Evolutionary conservation across 768 basidiomycete genomes (phyloP), one percentile per base, ranked within the genome.

Genomic region (Boletellus sp.): DNA sequence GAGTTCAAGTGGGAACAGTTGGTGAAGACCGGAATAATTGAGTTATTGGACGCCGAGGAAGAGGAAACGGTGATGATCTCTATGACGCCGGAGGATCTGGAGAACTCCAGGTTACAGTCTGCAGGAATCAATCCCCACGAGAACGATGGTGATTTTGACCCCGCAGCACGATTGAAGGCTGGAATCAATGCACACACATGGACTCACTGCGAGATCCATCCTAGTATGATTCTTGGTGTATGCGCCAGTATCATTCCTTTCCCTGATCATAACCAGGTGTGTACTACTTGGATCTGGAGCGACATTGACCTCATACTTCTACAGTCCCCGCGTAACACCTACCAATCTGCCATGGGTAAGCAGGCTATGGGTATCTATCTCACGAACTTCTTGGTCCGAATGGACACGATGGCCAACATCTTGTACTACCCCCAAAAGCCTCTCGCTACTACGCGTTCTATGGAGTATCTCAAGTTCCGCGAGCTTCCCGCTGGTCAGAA

Each of bases 331-430:
- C 96, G 95, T 83, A 99, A 99, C 66, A 99, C 95, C 4, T 99
- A 99, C 65, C 95, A 99, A 74, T 98, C 95, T 39, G 95, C 95
- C 45, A 99, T 99, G 95, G 96, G 96, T 60, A 99, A 99, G 74
- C 95, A 99, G 82, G 95, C 95, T 11, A 99, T 99, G 95, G 95
- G 96, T 44, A 93, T 98, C 57, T 96, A 90, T 72, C 79, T 98
- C 32, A 98, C 95, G 32, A 99, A 98, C 71, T 99, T 95, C 78
- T 81, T 96, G 58, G 88, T 97, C 58, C 92, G 95, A 47, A 95
- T 98, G 93, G 95, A 99, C 69, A 99, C 96, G 10, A 98, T 98
- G 95, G 93, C 95, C 58, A 99, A 99, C 64, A 96, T 99, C 55
- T 79, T 99, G 39, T 99, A 96, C 71, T 99, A 99, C 67, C 95